phyloP scores from a whole-genome alignment of 345 rosid genomes.

The Ceriops zippeliana region DNA sequence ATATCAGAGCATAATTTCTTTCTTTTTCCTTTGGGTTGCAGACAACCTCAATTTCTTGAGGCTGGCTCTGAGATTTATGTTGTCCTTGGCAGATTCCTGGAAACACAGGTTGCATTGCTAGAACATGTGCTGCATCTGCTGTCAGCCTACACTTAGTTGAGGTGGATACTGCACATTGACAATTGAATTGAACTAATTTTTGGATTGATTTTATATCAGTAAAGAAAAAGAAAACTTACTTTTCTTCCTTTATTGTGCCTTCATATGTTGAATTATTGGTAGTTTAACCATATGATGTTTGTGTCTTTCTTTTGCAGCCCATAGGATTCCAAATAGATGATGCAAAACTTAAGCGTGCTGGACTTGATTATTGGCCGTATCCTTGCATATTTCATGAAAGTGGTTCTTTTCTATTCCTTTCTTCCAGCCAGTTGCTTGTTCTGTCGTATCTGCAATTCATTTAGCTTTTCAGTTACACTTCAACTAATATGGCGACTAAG shows the following conservation, averaged over 20 bases:
- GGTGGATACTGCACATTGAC: constrained; percentile 28
- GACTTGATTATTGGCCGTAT: constrained; percentile 99
- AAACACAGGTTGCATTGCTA: constrained; percentile 93
- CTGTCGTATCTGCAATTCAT: neutral
- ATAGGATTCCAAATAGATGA: constrained; percentile 86
- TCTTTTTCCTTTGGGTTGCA: constrained; percentile 26
- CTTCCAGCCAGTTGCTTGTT: neutral
- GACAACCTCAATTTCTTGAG: constrained; percentile 25
- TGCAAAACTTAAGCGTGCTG: constrained; percentile 86
- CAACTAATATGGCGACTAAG: neutral
- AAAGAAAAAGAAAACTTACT: too few relatives aligned
- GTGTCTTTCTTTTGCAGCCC: constrained; percentile 52
- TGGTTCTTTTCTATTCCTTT: constrained; percentile 7
- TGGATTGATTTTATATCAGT: too few relatives aligned
- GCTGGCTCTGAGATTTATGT: constrained; percentile 31
- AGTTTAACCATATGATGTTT: constrained; percentile 7
- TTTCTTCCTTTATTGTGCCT: neutral
- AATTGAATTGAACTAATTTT: neutral
- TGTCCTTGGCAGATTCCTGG: constrained; percentile 82
- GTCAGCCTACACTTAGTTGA: constrained; percentile 85
- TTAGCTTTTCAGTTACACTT: constrained; percentile 8
- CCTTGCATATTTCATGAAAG: constrained; percentile 30
- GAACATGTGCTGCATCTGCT: constrained; percentile 93
- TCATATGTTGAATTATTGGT: neutral
- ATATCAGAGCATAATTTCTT: neutral